A percentile compares a stretch with the other conserved stretches of the same genome.
phyloP scores from a whole-genome alignment of 2,329 filamentous ascomycete species.

The Helotiales sp. region DNA sequence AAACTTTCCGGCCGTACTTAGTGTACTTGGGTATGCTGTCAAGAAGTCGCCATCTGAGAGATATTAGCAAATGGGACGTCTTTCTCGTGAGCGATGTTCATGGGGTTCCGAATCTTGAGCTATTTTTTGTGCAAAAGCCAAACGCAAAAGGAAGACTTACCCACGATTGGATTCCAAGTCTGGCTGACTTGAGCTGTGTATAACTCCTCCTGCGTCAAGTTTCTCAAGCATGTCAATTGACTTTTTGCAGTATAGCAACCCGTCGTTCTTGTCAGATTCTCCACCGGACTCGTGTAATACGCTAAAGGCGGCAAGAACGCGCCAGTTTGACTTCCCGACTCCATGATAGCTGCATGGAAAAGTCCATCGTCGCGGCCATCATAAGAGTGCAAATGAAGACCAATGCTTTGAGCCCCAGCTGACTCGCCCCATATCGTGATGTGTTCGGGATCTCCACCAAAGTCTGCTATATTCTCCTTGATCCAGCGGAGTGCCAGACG shows the following conservation, averaged over 20 bases:
- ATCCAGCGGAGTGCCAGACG: conserved; percentile 58
- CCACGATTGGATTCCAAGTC: conserved; percentile 23
- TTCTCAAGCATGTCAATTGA: conserved; percentile 26
- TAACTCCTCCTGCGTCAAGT: conserved; percentile 18
- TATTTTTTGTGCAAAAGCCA: background rate
- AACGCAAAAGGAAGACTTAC: background rate
- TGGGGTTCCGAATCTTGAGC: background rate
- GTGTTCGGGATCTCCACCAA: conserved; percentile 42
- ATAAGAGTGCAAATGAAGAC: conserved; percentile 44
- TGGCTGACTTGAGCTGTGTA: conserved; percentile 20
- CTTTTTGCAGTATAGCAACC: conserved; percentile 23
- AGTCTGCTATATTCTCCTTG: conserved; percentile 51
- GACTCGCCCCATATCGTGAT: conserved; percentile 45
- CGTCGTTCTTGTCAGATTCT: conserved; percentile 15
- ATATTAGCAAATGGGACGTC: background rate
- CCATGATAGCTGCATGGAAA: conserved; percentile 26
- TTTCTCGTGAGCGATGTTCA: background rate
- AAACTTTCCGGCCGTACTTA: conserved; percentile 43
- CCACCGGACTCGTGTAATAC: conserved; percentile 3
- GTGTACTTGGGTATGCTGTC: conserved; percentile 47
- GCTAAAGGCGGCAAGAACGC: conserved; percentile 4
- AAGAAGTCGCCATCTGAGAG: conserved; percentile 46
- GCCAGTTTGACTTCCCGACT: conserved; percentile 30
- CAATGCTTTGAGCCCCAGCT: conserved; percentile 36
- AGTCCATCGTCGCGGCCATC: conserved; percentile 27